Evolutionary conservation across 1,139 yeast species (phyloP).

Genomic region (Yamadazyma friedrichii): DNA sequence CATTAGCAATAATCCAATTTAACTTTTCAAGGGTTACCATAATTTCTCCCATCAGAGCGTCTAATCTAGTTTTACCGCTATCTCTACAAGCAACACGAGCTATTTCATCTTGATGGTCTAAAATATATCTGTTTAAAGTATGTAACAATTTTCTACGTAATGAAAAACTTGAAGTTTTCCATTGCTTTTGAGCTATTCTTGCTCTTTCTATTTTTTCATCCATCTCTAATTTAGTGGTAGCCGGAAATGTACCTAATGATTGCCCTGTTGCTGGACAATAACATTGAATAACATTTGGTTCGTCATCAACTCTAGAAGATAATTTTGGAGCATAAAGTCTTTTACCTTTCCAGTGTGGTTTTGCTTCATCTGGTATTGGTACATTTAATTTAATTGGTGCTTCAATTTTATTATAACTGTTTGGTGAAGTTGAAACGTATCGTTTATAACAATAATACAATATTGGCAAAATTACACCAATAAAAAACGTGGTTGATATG

Average conservation of each 20-base stretch:
- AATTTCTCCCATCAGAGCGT: slow-evolving; percentile 94
- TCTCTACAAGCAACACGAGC: slow-evolving; percentile 95
- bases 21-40: slow-evolving; percentile 91
- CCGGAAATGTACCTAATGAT: slow-evolving; percentile 67
- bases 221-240: slow-evolving; percentile 65
- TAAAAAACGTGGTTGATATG: slow-evolving; percentile 45
- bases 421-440: slow-evolving; percentile 40
- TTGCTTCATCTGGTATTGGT: slow-evolving; percentile 77
- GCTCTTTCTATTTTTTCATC: slow-evolving; percentile 61
- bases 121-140: slow-evolving; percentile 68
- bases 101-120: slow-evolving; percentile 80
- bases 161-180: slow-evolving; percentile 57
- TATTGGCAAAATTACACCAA: slow-evolving; percentile 41
- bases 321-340: slow-evolving; percentile 60
- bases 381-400: slow-evolving; percentile 51
- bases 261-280: slow-evolving; percentile 98
- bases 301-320: slow-evolving; percentile 51
- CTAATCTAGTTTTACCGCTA: slow-evolving; percentile 92
- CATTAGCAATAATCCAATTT: slow-evolving; percentile 84
- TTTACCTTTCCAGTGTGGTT: slow-evolving; percentile 91
- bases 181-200: slow-evolving; percentile 54
- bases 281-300: slow-evolving; percentile 69
- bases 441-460: slow-evolving; percentile 37
- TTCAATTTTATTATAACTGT: slow-evolving; percentile 43
- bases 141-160: slow-evolving; percentile 68